Evolutionary conservation across 2,329 filamentous ascomycete genomes (phyloP), one percentile per base, ranked within the genome.

Genomic region (Geoglossum cookeanum): DNA sequence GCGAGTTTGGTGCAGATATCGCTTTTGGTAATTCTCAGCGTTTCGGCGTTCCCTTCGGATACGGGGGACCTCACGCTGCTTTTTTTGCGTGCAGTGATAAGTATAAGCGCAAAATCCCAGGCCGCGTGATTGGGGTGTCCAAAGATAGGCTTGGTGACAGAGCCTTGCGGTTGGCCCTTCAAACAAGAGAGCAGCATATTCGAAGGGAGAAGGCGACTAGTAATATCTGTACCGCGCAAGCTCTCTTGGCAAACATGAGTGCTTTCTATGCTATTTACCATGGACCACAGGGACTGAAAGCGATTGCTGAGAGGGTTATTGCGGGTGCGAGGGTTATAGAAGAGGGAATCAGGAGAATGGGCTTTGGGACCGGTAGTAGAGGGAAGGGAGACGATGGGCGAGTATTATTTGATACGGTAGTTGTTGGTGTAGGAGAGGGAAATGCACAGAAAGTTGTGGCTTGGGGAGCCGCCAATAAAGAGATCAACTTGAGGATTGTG

Each of bases 171-270:
- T 72, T 96, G 66, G 86, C 91, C 17, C 74, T 96, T 56, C 91
- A 97, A 72, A 96, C 91, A 8, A 78, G 91, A 64, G 91, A 97
- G 72, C 91, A 97, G 73, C 91, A 97, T 69, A 96, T 97, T 68
- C 80, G 91, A 62, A 80, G 91, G 65, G 91, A 97, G 69, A 96
- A 96, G 77, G 91, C 91, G 1, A 97, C 91, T 1, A 95, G 89
- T 74, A 97, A 97, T 67, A 90, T 96, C 59, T 97, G 91, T 74
- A 97, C 91, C 1, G 90, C 91, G 1, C 91, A 97, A 71, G 91
- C 91, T 7, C 74, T 97, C 30, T 75, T 96, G 55, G 91, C 91
- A 42, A 97, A 97, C 70, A 96, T 96, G 87, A 91, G 82, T 63
- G 88, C 90, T 57, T 84, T 96, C 73, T 97, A 95, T 67, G 90